These are phyloP conservation scores for Ascochyta lentis DNA, from an alignment of 2,329 filamentous ascomycete genomes.

Conservation along the genomic window DNA sequence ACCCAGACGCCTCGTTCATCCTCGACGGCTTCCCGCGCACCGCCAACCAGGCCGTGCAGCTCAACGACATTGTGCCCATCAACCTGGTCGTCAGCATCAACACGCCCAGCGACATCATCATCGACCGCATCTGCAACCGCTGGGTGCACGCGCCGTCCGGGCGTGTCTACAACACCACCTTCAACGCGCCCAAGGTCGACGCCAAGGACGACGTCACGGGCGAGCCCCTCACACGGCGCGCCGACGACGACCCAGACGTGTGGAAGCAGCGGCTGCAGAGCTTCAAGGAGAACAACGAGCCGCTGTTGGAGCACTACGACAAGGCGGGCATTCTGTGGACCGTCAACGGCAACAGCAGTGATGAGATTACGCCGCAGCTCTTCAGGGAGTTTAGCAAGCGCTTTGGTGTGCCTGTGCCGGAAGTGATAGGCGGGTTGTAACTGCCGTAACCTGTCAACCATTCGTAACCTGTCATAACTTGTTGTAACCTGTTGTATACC, in stretches of 20 bases:
- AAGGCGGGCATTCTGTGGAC: slow-evolving; percentile 83
- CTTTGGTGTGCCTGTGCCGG: slow-evolving; percentile 60
- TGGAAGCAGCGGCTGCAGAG: slow-evolving; percentile 81
- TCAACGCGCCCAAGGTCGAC: slow-evolving; percentile 81
- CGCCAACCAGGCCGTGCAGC: slow-evolving; percentile 74
- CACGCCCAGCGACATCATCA: slow-evolving; percentile 84
- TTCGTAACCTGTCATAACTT: too few species aligned
- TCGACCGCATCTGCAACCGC: slow-evolving; percentile 86
- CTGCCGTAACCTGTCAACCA: background rate
- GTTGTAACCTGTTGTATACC: slow-evolving; percentile 4
- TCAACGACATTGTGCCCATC: slow-evolving; percentile 87
- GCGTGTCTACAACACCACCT: slow-evolving; percentile 92
- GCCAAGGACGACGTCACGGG: slow-evolving; percentile 92
- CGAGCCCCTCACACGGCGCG: slow-evolving; percentile 79
- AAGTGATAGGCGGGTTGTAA: slow-evolving; percentile 4
- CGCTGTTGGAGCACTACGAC: slow-evolving; percentile 88
- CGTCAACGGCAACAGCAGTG: slow-evolving; percentile 85
- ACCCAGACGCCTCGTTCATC: slow-evolving; percentile 85
- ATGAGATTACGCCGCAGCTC: slow-evolving; percentile 94
- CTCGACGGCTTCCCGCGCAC: slow-evolving; percentile 96
- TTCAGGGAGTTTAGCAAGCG: slow-evolving; percentile 80
- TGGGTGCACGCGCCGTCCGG: slow-evolving; percentile 95
- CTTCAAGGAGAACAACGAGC: slow-evolving; percentile 86
- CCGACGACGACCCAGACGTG: slow-evolving; percentile 85
- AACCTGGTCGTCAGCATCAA: slow-evolving; percentile 89